Conservation (phyloP, 805 yeast species). For the Danielozyma ontarioensis region DNA sequence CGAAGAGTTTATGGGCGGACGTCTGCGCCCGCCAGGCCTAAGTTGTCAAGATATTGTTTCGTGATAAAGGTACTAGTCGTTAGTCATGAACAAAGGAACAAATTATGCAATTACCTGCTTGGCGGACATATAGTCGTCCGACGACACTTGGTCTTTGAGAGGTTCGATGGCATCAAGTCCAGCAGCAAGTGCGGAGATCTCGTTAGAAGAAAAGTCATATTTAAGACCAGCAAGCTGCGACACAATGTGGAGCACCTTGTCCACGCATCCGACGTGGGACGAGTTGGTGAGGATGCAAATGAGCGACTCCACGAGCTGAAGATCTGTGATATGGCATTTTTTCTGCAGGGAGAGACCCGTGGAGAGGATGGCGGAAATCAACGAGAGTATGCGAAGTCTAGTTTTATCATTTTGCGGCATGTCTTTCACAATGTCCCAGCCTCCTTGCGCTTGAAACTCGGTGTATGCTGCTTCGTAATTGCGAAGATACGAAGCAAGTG, state of each 20-base stretch:
- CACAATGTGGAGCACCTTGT: conserved; percentile 50
- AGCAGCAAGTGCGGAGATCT: conserved; percentile 28
- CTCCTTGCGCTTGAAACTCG: conserved; percentile 50
- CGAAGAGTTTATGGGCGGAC: no score
- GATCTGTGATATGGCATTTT: conserved; percentile 32
- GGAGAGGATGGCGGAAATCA: conserved; percentile 56
- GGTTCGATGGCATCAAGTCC: conserved; percentile 36
- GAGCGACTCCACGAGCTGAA: conserved; percentile 29
- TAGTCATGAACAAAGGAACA: no score
- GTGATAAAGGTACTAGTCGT: no score
- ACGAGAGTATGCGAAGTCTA: conserved; percentile 50
- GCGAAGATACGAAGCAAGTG: conserved; percentile 67
- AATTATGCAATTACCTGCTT: conserved; percentile 41
- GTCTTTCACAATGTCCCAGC: conserved; percentile 52
- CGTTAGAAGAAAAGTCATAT: conserved; percentile 43
- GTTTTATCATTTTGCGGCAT: conserved; percentile 28
- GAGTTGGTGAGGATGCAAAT: conserved; percentile 24
- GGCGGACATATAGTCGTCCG: conserved; percentile 48
- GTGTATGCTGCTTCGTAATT: conserved; percentile 57
- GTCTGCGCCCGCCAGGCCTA: no score
- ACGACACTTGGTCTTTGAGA: conserved; percentile 45
- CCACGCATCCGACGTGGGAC: conserved; percentile 46
- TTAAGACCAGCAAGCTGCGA: conserved; percentile 37
- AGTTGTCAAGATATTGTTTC: no score
- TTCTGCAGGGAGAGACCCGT: conserved; percentile 42